Percentiles rank a stretch among this genome's conserved stretches.
phyloP scores from a whole-genome alignment of 2,329 filamentous ascomycete species.

The Zymoseptoria passerinii region DNA sequence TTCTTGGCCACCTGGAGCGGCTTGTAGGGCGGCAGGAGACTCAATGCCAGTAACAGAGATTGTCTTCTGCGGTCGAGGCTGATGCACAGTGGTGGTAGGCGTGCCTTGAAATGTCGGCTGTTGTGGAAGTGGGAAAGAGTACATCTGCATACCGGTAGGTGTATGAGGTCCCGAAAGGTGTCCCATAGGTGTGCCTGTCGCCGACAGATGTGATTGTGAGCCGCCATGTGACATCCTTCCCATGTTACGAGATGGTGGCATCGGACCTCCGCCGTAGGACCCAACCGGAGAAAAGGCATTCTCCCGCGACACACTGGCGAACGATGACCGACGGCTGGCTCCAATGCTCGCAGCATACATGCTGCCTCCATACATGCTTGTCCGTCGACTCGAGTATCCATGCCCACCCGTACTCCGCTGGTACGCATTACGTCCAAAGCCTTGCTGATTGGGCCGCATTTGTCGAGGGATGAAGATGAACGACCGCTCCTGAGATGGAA shows the following conservation, averaged over 20 bases:
- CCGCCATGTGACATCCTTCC: conserved; percentile 68
- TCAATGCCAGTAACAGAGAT: conserved; percentile 92
- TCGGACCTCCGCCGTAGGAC: conserved; percentile 50
- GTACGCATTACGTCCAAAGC: conserved; percentile 57
- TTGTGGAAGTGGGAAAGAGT: conserved; percentile 48
- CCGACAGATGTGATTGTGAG: conserved; percentile 30
- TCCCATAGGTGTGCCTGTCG: conserved; percentile 26
- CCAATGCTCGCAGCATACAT: conserved; percentile 78
- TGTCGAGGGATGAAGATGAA: conserved; percentile 98
- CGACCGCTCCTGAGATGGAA: conserved; percentile 79
- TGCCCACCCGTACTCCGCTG: conserved; percentile 62
- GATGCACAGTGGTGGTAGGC: conserved; percentile 70
- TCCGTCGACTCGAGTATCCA: conserved; percentile 63
- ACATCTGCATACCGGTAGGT: conserved; percentile 43
- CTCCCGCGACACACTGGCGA: conserved; percentile 61
- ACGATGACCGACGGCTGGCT: conserved; percentile 80
- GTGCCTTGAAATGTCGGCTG: conserved; percentile 53
- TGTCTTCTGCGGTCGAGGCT: conserved; percentile 87
- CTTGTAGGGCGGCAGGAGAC: conserved; percentile 60
- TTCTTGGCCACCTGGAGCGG: conserved; percentile 42
- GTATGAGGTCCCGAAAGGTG: conserved; percentile 30
- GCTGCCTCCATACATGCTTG: conserved; percentile 75
- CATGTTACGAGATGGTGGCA: conserved; percentile 59
- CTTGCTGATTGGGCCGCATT: conserved; percentile 84
- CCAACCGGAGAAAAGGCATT: conserved; percentile 69